Base-by-base conservation (phyloP, 2,329 filamentous ascomycete species). In the Fusarium odoratissimum region DNA sequence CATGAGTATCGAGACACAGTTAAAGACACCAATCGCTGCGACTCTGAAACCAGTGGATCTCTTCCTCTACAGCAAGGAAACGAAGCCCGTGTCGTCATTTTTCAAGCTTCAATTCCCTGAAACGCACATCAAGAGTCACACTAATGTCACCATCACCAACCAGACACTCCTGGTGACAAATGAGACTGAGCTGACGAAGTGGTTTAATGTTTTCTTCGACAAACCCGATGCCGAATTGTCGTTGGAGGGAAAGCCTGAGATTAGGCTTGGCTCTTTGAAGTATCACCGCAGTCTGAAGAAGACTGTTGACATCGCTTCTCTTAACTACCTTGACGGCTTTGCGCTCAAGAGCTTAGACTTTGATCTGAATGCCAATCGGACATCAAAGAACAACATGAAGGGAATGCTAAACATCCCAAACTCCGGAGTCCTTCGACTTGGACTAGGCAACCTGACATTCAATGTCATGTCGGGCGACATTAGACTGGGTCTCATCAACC, bases 321-420 rank as follows among this genome's bases (percentile, higher is more conserved):
- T 87, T 2, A 83, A 84, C 30, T 74, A 81, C 48, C 75, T 86
- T 3, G 59, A 72, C 3, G 84, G 85, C 10, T 84, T 85, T 40
- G 78, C 74, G 10, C 73, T 85, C 6, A 65, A 75, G 5, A 81
- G 82, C 44, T 71, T 87, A 10, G 80, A 80, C 4, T 77, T 87
- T 10, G 62, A 84, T 17, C 68, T 84, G 5, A 81, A 83, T 2
- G 74, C 82, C 9, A 78, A 80, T 30, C 75, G 77, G 0, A 80
- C 84, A 0, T 45, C 64, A 21, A 83, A 83, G 16, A 80, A 79
- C 55, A 86, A 86, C 69, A 74, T 87, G 60, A 79, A 78, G 31
- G 85, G 85, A 3, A 77, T 78, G 3, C 76, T 86, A 13, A 83
- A 80, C 46, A 73, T 88, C 21, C 86, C 86, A 4, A 87, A 87